Evolutionary conservation across 2,329 filamentous ascomycete species (phyloP).

Genomic region (Aspergillus sojae): DNA sequence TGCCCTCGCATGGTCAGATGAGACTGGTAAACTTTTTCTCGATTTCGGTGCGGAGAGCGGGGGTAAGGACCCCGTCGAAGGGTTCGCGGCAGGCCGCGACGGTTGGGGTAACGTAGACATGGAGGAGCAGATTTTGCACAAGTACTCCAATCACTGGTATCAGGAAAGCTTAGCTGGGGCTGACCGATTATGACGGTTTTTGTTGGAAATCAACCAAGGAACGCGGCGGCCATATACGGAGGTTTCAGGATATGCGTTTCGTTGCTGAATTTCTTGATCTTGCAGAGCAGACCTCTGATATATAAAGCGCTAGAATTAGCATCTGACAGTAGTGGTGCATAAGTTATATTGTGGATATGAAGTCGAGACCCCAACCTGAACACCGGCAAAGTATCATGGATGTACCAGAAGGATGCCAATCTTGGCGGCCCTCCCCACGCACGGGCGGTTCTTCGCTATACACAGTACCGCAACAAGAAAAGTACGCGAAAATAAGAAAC

Average conservation of each 20-base stretch:
- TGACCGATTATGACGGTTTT: no score
- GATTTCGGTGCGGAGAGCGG: constrained; percentile 74
- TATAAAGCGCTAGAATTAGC: not conserved
- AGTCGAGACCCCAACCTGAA: not conserved
- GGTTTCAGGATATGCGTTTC: not conserved
- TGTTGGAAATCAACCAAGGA: not conserved
- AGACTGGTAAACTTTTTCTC: constrained; percentile 63
- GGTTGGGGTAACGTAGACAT: constrained; percentile 67
- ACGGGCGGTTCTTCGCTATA: not conserved
- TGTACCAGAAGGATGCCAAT: not conserved
- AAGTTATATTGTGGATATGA: not conserved
- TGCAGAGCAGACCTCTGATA: not conserved
- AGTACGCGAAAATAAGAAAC: not conserved
- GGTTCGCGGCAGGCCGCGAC: constrained; percentile 63
- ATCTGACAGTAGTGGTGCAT: not conserved
- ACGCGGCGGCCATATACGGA: not conserved
- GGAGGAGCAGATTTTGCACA: constrained; percentile 14
- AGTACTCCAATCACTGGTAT: not conserved
- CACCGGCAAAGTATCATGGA: not conserved
- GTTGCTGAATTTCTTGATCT: not conserved
- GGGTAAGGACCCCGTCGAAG: constrained; percentile 72
- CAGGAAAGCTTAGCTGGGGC: not conserved
- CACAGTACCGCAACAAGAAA: not conserved
- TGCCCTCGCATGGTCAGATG: constrained; percentile 48
- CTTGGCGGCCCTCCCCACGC: not conserved